Base-by-base conservation (phyloP, 192 early-diverging fungal species). In the Geranomyces michiganensis region DNA sequence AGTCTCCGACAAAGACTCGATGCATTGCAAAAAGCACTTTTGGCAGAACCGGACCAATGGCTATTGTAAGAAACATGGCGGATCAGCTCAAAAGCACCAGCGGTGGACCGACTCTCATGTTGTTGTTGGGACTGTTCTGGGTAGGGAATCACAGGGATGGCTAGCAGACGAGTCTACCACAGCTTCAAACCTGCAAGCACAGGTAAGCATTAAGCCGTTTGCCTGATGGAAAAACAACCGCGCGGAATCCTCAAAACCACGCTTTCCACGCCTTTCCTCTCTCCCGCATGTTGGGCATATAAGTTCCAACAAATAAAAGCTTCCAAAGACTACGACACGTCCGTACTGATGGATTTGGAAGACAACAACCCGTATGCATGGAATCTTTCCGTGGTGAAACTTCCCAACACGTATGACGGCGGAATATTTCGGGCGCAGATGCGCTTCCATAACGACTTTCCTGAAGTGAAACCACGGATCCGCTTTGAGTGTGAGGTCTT, bases 341-440 rank as follows among this genome's bases (percentile, higher is more conserved):
- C 69, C 21, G 71, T 84, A 19, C 76, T 78, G 15, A 61, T 89
- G 30, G 79, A 88, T 48, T 75, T 89, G 17, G 71, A 72, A 58
- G 73, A 79, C 21, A 74, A 72, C 46, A 89, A 88, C 70, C 88
- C 88, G 5, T 89, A 87, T 67, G 75, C 81, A 10, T 89, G 88
- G 88, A 73, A 65, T 15, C 76, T 86, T 43, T 81, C 45, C 26
- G 30, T 67, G 67, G 79, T 74, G 45, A 68, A 83, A 62, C 62
- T 60, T 26, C 58, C 58, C 2, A 60, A 32, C 29, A 60, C 58
- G 8, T 88, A 86, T 64, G 87, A 88, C 36, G 87, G 84, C 19
- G 87, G 87, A 51, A 74, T 88, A 72, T 89, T 89, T 71, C 68
- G 70, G 1, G 78, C 78, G 21, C 64, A 82, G 64, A 78, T 89